phyloP scores from a whole-genome alignment of 257 asterid genomes.

The Jacaranda mimosifolia region DNA sequence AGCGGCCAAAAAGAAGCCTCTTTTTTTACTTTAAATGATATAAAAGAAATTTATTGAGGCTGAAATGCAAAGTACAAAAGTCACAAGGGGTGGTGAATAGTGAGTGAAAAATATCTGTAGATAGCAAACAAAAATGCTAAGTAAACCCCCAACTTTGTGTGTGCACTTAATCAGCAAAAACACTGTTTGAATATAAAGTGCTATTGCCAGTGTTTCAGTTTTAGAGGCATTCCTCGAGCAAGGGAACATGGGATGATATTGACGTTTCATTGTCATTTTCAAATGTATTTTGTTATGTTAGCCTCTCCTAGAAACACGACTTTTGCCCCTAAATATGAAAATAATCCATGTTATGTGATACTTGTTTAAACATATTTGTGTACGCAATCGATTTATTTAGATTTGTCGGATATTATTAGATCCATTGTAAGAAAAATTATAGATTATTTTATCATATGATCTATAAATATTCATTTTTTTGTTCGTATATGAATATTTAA shows the following conservation, averaged over 20 bases:
- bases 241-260: slow-evolving; percentile 27
- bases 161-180: neutral
- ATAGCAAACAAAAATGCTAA: slow-evolving; percentile 1
- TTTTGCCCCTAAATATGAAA: too few species aligned
- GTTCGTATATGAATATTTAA: too few species aligned
- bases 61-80: neutral
- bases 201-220: slow-evolving; percentile 10
- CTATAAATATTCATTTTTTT: too few species aligned
- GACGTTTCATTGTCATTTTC: slow-evolving; percentile 26
- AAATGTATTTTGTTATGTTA: neutral
- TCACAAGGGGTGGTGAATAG: neutral
- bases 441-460: too few species aligned
- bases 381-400: too few species aligned
- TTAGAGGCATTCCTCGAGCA: slow-evolving; percentile 14
- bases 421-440: too few species aligned
- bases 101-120: neutral
- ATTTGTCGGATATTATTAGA: too few species aligned
- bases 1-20: too few species aligned
- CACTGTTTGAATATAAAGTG: slow-evolving; percentile 9
- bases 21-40: neutral
- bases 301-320: neutral
- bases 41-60: neutral
- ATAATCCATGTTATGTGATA: too few species aligned
- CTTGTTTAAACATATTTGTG: too few species aligned
- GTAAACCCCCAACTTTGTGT: neutral